Evolutionary conservation across 352 stramenopile genomes (phyloP), one percentile per base, ranked within the genome.

Genomic region (Phytophthora cryptogea): DNA sequence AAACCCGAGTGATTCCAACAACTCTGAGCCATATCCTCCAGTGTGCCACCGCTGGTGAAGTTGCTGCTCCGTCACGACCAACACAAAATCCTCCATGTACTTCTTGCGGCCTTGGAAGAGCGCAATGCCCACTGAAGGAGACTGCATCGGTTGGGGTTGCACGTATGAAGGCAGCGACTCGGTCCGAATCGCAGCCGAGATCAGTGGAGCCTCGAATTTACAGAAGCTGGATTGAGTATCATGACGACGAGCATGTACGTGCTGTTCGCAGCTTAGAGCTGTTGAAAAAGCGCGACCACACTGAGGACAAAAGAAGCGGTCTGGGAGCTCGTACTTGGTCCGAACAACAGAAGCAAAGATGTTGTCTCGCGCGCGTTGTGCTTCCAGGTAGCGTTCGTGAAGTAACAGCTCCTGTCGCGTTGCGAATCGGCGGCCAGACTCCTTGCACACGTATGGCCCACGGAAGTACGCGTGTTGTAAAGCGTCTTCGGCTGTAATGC

Each of bases 71-170:
- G 57, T 53, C n/a, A 65, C 57, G 4, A 81, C 66, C 13, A 85
- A 54, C 32, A 90, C 56, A 17, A 86, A 78, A 45, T 96, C 96
- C 79, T 99, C 95, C 74, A 98, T 98, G 67, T 94, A 96, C 49
- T 80, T 80, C 69, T 95, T 87, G 33, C 94, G 82, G 28, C 95
- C 95, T 82, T 98, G 92, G 51, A 98, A 86, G 13, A 90, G 43
- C 14, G 79, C 78, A 14, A 77, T 51, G 5, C 76, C 81, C 30
- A 88, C 66, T 26, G 49, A 28, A 31, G 60, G 28, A 31, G 52
- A 55, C 3, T 61, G 32, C n/a, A 49, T 17, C 36, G 14, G 8
- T 14, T 28, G n/a, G n/a, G 39, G 23, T n/a, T 44, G 61, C 30
- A 46, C 23, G 43, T 68, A 52, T 32, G 33, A 39, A 20, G 62